Evolutionary conservation across 495 filamentous ascomycete genomes (phyloP), one percentile per base, ranked within the genome.

Genomic region (Trichocladium antarcticum): DNA sequence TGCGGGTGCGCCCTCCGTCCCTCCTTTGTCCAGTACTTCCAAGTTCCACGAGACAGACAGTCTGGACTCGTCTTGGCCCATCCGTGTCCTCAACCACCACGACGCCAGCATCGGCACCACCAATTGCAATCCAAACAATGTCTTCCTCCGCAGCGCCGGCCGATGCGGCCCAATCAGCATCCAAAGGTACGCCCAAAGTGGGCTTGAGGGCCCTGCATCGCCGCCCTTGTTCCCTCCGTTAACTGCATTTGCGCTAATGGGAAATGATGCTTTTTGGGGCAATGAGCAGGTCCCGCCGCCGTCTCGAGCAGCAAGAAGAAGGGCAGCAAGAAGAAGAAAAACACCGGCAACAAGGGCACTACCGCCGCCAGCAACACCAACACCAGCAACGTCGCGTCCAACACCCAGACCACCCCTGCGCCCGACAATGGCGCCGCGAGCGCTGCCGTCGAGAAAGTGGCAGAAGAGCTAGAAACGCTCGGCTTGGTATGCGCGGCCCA

Each of bases 281-380:
- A 21, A 39, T 31, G 38, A 52, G 20, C 51, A 54, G 55, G 46
- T 35, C 40, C 49, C 39, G 36, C 53, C 32, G 44, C 48, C 27
- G 31, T 41, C 11, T 36, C 47, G 16, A 37, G 32, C 34, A 44
- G 19, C 36, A 58, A 52, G 45, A 55, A 55, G 44, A 55, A 52
- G 37, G 27, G n/a, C 15, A 55, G 41, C 43, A 79, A 81, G 54
- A 86, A 83, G 73, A 83, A 77, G 62, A 79, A 74, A 64, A 84
- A 79, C 63, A 85, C 81, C 71, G 85, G 82, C 65, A 83, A 77
- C 66, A 74, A 65, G 37, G 56, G 65, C 50, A 79, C 73, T 56
- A 48, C 59, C 14, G 58, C 59, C 17, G 60, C 58, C 20, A 40
- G 52, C 36, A 66, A 66, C 24, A 54, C 12, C 11, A 40, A 39